Evolutionary conservation across 345 rosid genomes (phyloP).

Genomic region (Corchorus olitorius): DNA sequence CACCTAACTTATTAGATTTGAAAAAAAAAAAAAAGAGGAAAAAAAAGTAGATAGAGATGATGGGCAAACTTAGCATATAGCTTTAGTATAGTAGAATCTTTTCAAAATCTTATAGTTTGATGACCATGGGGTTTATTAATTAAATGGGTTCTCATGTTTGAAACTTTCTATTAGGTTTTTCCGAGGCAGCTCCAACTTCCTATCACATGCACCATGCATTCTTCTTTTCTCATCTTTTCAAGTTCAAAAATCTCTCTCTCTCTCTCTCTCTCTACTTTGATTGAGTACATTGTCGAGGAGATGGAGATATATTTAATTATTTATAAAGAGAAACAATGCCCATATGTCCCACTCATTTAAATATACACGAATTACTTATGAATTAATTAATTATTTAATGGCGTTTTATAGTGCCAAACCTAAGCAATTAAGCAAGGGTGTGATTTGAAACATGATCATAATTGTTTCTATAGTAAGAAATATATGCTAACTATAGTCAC

Average conservation of each 20-base stretch:
- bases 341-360: slow-evolving; percentile 1
- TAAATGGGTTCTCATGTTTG: slow-evolving; percentile 32
- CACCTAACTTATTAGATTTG: slow-evolving; percentile 10
- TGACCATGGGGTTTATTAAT: slow-evolving; percentile 18
- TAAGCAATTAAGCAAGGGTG: slow-evolving; percentile 1
- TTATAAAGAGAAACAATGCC: neutral
- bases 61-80: neutral
- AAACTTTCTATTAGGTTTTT: slow-evolving; percentile 21
- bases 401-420: neutral
- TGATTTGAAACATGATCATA: slow-evolving; percentile 9
- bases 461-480: neutral
- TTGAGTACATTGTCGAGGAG: neutral
- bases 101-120: slow-evolving; percentile 16
- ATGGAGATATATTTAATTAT: neutral
- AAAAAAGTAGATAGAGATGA: neutral
- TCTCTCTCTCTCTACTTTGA: neutral
- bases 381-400: neutral
- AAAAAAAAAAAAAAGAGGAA: neutral
- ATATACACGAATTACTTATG: neutral
- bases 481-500: neutral
- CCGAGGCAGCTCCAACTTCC: slow-evolving; percentile 25
- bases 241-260: slow-evolving; percentile 7
- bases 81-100: slow-evolving; percentile 3
- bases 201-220: slow-evolving; percentile 37
- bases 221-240: neutral